Evolutionary conservation across 257 asterid genomes (phyloP), one percentile per base, ranked within the genome.

Genomic region (Gentiana dahurica): DNA sequence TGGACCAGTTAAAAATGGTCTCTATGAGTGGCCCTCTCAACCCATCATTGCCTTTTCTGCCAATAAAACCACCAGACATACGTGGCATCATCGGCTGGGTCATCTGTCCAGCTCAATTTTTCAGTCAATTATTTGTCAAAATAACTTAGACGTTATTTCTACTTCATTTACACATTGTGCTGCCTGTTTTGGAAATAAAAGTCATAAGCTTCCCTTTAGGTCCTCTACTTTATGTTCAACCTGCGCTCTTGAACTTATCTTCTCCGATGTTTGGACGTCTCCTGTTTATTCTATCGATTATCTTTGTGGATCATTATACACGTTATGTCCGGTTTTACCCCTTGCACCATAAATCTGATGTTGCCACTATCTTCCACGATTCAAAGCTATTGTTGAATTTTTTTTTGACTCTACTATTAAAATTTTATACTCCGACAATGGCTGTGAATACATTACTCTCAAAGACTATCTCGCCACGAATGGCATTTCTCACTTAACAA

Each of bases 271-370:
- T 15, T 54, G 58, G 58, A 8, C 58, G n/a, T 54, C n/a, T 11
- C 35, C 33, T 32, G 9, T 37, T 3, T 34, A 0, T 2, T 54
- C 58, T 8, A 12, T 37, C 11, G 58, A 54, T 54, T 12, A 36
- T 54, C 12, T 54, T 54, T 7, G 6, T 24, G 8, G 58, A 54
- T 34, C 58, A 54, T 5, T 54, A 24, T 54, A 54, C 58, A 12
- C 33, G 11, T 12, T 54, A 54, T 37, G 12, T 12, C 5, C 35
- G 41, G 58, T 15, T 5, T 4, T 54, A 54, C 35, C n/a, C 12
- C 9, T n/a, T 54, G 33, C 45, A 34, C 9, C 34, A 37, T 54
- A 33, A 33, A 33, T 11, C 12, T 15, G 35, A 54, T 54, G 33
- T 12, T 54, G 33, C 41, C 8, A 34, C 9, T 4, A 2, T 54